These are phyloP conservation scores for Eimeria necatrix DNA, from an alignment of 169 alveolate genomes.

Conservation along the genomic window DNA sequence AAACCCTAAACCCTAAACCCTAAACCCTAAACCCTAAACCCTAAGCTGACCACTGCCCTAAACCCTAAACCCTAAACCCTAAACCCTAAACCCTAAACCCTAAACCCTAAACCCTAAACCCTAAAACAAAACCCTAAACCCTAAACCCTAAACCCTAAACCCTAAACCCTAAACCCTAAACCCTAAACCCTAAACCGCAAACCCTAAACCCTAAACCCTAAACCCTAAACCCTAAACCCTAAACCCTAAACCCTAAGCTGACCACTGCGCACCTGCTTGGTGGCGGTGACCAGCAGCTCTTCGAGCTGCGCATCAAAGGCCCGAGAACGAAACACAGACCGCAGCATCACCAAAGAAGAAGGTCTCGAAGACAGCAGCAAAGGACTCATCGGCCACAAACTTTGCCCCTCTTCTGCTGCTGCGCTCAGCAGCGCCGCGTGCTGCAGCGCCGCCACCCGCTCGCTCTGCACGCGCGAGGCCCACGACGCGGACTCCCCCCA, in stretches of 20 bases:
- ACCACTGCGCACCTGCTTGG: background rate
- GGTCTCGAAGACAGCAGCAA: background rate
- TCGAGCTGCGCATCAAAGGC: background rate
- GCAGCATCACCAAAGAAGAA: background rate
- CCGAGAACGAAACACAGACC: background rate
- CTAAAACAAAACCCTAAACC: constrained; percentile 97
- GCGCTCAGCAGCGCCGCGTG: background rate
- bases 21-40: constrained; percentile 6
- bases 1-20: background rate
- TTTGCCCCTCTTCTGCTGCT: background rate
- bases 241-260: constrained; percentile 15
- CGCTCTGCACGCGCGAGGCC: background rate
- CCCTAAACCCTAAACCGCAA: background rate
- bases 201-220: constrained; percentile 33
- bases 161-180: constrained; percentile 87
- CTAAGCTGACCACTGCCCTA: background rate
- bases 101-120: constrained; percentile 97
- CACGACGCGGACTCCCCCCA: too few relatives aligned
- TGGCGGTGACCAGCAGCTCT: background rate
- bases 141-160: constrained; percentile 95
- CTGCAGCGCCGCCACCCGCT: background rate
- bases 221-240: constrained; percentile 52
- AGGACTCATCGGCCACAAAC: constrained; percentile 7
- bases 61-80: background rate
- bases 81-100: constrained; percentile 95